Evolutionary conservation across 306 rosid genomes (phyloP).

Genomic region (Hippophae gyantsensis): DNA sequence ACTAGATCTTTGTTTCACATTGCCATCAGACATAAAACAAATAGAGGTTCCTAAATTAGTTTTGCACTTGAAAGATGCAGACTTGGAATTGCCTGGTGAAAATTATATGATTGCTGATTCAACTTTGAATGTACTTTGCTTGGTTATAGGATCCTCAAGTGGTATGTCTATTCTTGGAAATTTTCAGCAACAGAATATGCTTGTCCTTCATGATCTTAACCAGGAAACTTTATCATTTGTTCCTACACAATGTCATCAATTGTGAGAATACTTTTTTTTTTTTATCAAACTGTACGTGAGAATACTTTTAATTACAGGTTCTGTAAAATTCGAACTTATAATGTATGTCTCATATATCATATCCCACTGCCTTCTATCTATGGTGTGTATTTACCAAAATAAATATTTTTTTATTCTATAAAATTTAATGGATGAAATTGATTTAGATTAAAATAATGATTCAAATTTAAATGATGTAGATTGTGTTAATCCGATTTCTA

Average conservation of each 20-base stretch:
- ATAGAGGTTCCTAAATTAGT: slow-evolving; percentile 52
- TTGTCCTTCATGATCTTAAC: slow-evolving; percentile 36
- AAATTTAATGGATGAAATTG: no score
- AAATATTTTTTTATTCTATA: no score
- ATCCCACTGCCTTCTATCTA: no score
- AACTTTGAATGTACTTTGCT: slow-evolving; percentile 44
- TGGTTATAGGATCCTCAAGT: slow-evolving; percentile 57
- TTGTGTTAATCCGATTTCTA: no score
- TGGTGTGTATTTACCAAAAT: no score
- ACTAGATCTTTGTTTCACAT: slow-evolving; percentile 54
- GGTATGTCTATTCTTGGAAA: slow-evolving; percentile 68
- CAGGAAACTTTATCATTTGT: slow-evolving; percentile 30
- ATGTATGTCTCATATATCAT: no score
- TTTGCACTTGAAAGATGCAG: slow-evolving; percentile 60
- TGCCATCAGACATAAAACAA: slow-evolving; percentile 27
- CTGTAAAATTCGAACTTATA: no score
- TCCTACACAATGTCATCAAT: slow-evolving; percentile 29
- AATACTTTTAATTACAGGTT: no score
- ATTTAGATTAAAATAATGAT: no score
- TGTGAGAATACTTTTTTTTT: slow-evolving; percentile 7
- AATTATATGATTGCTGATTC: slow-evolving; percentile 57
- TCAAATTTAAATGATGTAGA: no score
- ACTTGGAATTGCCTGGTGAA: slow-evolving; percentile 55
- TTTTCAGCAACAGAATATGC: slow-evolving; percentile 34
- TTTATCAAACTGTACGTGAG: no score